Evolutionary conservation across 179 eudicot species (phyloP).

Genomic region (Spinacia oleracea): DNA sequence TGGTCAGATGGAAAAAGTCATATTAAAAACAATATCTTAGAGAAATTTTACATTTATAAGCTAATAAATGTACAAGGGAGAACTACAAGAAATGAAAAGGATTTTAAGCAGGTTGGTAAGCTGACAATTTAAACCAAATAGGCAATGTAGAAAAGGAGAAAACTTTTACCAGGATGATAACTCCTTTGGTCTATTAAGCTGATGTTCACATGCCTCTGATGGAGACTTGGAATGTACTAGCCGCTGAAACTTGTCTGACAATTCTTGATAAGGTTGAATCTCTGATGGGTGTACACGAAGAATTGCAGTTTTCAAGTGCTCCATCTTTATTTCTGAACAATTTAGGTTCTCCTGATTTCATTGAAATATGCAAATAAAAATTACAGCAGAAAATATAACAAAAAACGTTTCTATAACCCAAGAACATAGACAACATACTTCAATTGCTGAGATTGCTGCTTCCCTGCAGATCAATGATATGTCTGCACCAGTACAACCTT

Average conservation of each 20-base stretch:
- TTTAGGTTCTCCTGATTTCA: conserved; percentile 59
- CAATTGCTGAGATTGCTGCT: conserved; percentile 78
- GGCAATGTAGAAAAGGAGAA: conserved; percentile 10
- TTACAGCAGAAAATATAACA: background rate
- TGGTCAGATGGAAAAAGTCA: background rate
- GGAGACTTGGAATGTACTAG: conserved; percentile 47
- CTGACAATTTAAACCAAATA: background rate
- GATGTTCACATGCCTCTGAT: conserved; percentile 38
- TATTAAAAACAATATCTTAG: background rate
- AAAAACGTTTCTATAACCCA: background rate
- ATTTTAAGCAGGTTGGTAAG: background rate
- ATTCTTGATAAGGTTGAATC: conserved; percentile 54
- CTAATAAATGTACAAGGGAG: background rate
- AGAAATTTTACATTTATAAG: background rate
- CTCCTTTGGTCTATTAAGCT: conserved; percentile 33
- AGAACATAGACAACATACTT: conserved; percentile 41
- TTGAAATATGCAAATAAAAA: conserved; percentile 8
- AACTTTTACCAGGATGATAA: conserved; percentile 40
- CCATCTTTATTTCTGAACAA: conserved; percentile 72
- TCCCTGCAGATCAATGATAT: conserved; percentile 73
- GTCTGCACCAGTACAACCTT: conserved; percentile 93
- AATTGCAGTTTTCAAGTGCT: conserved; percentile 66
- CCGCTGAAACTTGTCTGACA: conserved; percentile 69
- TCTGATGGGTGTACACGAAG: conserved; percentile 65
- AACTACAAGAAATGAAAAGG: background rate